These are phyloP conservation scores for Huntiella savannae DNA, from an alignment of 2,329 filamentous ascomycete genomes.

Conservation along the genomic window DNA sequence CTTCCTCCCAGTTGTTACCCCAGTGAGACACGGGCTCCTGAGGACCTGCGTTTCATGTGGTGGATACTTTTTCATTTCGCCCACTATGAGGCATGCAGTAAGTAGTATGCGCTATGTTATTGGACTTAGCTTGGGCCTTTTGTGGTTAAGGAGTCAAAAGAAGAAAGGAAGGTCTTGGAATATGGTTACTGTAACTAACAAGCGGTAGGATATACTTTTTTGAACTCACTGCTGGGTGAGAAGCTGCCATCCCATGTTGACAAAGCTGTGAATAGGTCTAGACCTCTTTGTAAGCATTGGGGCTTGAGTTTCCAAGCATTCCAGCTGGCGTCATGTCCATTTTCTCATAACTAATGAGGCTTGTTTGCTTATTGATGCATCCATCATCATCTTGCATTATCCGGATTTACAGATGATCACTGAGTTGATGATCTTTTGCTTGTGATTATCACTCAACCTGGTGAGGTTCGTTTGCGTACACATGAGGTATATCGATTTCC, in stretches of 20 bases:
- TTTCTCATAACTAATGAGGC: too few relatives aligned
- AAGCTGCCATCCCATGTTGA: not conserved
- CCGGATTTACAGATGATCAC: too few relatives aligned
- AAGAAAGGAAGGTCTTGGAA: not conserved
- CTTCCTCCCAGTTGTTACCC: not conserved
- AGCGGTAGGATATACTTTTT: not conserved
- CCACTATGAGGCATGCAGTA: not conserved
- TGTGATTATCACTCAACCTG: too few relatives aligned
- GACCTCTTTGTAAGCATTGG: too few relatives aligned
- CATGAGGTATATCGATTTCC: too few relatives aligned
- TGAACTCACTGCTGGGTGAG: not conserved
- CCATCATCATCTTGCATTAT: too few relatives aligned
- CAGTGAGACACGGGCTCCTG: constrained; percentile 2
- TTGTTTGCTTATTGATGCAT: too few relatives aligned
- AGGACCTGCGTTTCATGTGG: constrained; percentile 3
- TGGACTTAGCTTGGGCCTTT: not conserved
- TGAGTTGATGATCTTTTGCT: too few relatives aligned
- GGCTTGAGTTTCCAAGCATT: too few relatives aligned
- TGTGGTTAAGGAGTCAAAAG: not conserved
- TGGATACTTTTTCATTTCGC: not conserved
- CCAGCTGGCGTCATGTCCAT: too few relatives aligned
- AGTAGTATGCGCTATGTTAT: not conserved
- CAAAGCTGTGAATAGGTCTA: too few relatives aligned
- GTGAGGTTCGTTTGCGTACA: too few relatives aligned
- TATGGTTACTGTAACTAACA: not conserved